Evolutionary conservation across 208 protist genomes (phyloP), one percentile per base, ranked within the genome.

Genomic region (Zelonia costaricensis): DNA sequence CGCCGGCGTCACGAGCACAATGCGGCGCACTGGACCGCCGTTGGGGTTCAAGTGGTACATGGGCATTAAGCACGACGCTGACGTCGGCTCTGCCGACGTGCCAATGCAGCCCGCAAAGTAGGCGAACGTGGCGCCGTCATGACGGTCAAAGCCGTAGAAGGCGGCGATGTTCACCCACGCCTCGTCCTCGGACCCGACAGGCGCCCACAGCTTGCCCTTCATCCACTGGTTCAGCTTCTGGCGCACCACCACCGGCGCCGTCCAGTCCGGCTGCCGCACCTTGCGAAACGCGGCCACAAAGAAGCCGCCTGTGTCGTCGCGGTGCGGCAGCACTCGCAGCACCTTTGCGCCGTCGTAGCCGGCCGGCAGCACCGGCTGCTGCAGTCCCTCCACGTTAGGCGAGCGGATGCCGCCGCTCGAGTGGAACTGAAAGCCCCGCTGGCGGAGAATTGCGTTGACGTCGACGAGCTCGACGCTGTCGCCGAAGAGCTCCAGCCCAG

Each of bases 281-380:
- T 94, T 96, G 36, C 88, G 85, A 46, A 96, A 86, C 10, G 86
- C 86, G 7, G 91, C 91, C 39, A 96, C 77, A 62, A 97, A 97
- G 62, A 97, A 97, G 42, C 92, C 92, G 20, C 92, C 92, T 1
- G 88, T 94, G 69, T 97, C 76, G 64, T 97, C 86, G 25, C 74
- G 75, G 63, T 97, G 92, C 15, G 92, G 92, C 48, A 94, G 64
- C 31, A 95, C 77, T 33, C 92, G 86, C 39, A 94, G 73, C 31
- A 96, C 85, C 43, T 92, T 92, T 10, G 43, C 62, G 31, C 78
- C 84, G 55, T 92, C 82, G 60, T 87, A 94, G n/a, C 57, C 42
- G 13, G 61, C 20, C 5, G 80, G 86, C 20, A 94, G 36, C 20
- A 58, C 67, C 6, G 40, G 59, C 30, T 61, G 65, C 39, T 75